Base-by-base conservation (phyloP, 306 rosid species). In the Datisca glomerata region DNA sequence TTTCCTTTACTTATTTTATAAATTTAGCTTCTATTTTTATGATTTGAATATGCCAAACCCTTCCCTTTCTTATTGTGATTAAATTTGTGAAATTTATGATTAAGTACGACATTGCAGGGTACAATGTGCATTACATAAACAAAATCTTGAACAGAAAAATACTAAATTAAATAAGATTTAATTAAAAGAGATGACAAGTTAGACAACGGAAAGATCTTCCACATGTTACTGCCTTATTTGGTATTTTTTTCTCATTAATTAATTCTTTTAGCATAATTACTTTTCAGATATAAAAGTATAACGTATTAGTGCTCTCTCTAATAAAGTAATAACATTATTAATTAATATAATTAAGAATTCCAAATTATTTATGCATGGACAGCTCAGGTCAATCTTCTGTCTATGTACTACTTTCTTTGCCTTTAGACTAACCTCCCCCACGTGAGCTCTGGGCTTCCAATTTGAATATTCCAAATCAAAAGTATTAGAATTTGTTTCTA, bases 401-500 rank as follows among this genome's bases (percentile, higher is more conserved):
- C 13, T 18, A 24, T 12, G 12, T 15, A 21, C 18, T 4, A 24
- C 13, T 21, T 23, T 12, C 45, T 33, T 34, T 7, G 6, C 25
- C 31, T 28, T 36, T 45, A 7, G 60, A 40, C 40, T 38, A 43
- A n/a, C 20, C 35, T 54, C 14, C 13, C 49, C 51, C 71, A 57
- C 64, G 48, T 55, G 69, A 55, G 25, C 32, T 10, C 25, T 38
- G 49, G 22, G 54, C 40, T 49, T 48, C 22, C 2, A 43, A 18
- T 51, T 45, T 51, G 65, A 61, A 68, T 51, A 68, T 61, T 61
- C 69, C 49, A 45, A 45, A 19, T 36, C 57, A 46, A 43, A 43
- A 23, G 33, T 10, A 39, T 35, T 6, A 21, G 13, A 22, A 1
- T 24, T 4, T 29, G 32, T 32, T 14, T 35, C 9, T 31, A n/a